Evolutionary conservation across 441 rosid genomes (phyloP).

Genomic region (Adansonia grandidieri): DNA sequence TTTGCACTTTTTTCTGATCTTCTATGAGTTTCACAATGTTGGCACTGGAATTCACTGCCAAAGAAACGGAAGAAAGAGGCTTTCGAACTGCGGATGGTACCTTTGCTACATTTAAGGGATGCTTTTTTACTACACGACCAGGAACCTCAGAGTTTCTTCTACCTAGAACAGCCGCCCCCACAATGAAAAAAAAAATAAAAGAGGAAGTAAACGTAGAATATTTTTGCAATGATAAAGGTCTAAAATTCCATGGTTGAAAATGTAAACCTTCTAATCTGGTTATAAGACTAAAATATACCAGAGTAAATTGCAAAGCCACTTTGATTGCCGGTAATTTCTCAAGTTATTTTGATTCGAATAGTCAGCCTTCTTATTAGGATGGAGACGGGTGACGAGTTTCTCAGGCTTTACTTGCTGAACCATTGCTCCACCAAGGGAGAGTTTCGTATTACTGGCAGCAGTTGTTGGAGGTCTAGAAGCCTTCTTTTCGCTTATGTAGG

Average conservation of each 20-base stretch:
- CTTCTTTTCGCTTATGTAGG: slow-evolving; percentile 65
- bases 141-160: slow-evolving; percentile 2
- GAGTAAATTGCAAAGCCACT: slow-evolving; percentile 31
- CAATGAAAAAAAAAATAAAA: too few relatives aligned
- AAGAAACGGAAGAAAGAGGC: slow-evolving; percentile 62
- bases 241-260: background rate
- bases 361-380: slow-evolving; percentile 40
- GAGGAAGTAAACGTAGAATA: background rate
- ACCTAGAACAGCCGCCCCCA: background rate
- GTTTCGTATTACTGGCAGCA: slow-evolving; percentile 51
- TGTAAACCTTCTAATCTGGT: background rate
- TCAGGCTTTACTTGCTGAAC: slow-evolving; percentile 61
- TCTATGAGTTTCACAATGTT: slow-evolving; percentile 46
- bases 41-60: background rate
- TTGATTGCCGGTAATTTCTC: slow-evolving; percentile 37
- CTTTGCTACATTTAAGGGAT: slow-evolving; percentile 32
- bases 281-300: background rate
- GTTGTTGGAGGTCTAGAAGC: slow-evolving; percentile 51
- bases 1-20: slow-evolving; percentile 41
- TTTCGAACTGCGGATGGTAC: slow-evolving; percentile 43
- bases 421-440: slow-evolving; percentile 78
- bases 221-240: background rate
- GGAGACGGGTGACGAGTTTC: slow-evolving; percentile 38
- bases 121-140: slow-evolving; percentile 11
- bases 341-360: slow-evolving; percentile 38